Evolutionary conservation across 2,329 filamentous ascomycete species (phyloP).

Genomic region (Cercospora sp.): DNA sequence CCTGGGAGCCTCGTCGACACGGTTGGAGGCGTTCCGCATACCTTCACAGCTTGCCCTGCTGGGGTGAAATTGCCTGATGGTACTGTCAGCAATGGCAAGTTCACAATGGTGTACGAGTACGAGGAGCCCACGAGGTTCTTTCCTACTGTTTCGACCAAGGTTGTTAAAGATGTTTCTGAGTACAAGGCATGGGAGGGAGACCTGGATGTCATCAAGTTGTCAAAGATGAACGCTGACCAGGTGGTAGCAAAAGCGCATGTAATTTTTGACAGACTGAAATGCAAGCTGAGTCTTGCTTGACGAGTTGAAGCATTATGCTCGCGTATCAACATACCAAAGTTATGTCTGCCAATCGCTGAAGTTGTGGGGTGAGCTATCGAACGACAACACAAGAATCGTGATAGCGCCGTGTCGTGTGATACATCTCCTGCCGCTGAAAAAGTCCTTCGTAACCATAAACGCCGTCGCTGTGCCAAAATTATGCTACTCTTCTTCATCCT

Average conservation of each 20-base stretch:
- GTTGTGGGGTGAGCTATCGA: background rate
- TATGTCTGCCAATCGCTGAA: background rate
- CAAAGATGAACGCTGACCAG: constrained; percentile 21
- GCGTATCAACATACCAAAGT: background rate
- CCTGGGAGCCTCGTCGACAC: constrained; percentile 28
- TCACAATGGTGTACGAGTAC: constrained; percentile 33
- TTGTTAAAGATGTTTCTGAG: constrained; percentile 14
- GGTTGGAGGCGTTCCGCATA: constrained; percentile 29
- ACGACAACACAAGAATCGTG: background rate
- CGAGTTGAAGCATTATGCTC: background rate
- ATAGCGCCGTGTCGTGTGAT: background rate
- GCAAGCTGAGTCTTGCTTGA: constrained; percentile 16
- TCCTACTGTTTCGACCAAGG: constrained; percentile 23
- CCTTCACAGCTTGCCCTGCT: constrained; percentile 29
- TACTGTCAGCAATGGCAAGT: constrained; percentile 23
- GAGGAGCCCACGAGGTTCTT: constrained; percentile 29
- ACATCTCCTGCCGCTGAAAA: background rate
- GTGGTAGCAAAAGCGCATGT: constrained; percentile 24
- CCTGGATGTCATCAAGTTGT: constrained; percentile 28
- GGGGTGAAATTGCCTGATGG: constrained; percentile 29
- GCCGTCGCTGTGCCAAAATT: constrained; percentile 21
- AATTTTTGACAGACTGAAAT: constrained; percentile 19
- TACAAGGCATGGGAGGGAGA: constrained; percentile 26
- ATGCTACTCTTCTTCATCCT: constrained; percentile 29
- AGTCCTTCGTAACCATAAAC: constrained; percentile 11